phyloP scores from a whole-genome alignment of 306 rosid species.

The Trifolium fragiferum region DNA sequence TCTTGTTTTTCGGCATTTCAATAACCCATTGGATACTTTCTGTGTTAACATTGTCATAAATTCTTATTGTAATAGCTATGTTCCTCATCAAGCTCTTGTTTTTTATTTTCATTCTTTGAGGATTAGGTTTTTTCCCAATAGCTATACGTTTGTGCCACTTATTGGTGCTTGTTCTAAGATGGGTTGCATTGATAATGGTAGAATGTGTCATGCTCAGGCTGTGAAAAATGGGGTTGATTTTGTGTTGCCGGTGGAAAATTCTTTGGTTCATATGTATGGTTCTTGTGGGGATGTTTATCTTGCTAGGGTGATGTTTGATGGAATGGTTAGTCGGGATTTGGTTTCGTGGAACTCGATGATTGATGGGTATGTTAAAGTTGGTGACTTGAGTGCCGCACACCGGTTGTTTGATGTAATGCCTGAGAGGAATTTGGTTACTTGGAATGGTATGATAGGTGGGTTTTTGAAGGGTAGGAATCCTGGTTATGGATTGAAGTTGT shows the following conservation, averaged over 20 bases:
- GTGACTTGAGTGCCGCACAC: constrained; percentile 57
- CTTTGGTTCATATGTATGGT: constrained; percentile 70
- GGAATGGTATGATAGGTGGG: constrained; percentile 74
- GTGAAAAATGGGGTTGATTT: constrained; percentile 63
- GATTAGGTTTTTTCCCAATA: constrained; percentile 54
- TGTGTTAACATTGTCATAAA: constrained; percentile 63
- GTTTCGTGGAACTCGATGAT: constrained; percentile 77
- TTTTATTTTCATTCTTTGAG: constrained; percentile 56
- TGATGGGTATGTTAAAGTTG: constrained; percentile 45
- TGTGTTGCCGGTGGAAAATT: constrained; percentile 60
- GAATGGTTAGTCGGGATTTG: constrained; percentile 53
- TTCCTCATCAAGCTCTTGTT: constrained; percentile 46
- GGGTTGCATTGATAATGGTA: constrained; percentile 55
- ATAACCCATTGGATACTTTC: constrained; percentile 49
- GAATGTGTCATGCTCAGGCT: constrained; percentile 64
- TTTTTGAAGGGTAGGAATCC: constrained; percentile 65
- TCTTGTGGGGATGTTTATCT: constrained; percentile 50
- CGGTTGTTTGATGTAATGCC: constrained; percentile 64
- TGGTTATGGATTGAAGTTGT: constrained; percentile 66
- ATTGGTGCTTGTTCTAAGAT: constrained; percentile 55
- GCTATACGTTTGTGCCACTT: constrained; percentile 66
- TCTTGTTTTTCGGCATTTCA: constrained; percentile 49
- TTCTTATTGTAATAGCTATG: constrained; percentile 54
- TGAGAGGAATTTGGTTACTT: constrained; percentile 60
- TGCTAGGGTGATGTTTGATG: constrained; percentile 59